Percentiles rank a stretch among this genome's conserved stretches.
Conservation (phyloP, 306 rosid species). For the Cucurbita maxima region DNA sequence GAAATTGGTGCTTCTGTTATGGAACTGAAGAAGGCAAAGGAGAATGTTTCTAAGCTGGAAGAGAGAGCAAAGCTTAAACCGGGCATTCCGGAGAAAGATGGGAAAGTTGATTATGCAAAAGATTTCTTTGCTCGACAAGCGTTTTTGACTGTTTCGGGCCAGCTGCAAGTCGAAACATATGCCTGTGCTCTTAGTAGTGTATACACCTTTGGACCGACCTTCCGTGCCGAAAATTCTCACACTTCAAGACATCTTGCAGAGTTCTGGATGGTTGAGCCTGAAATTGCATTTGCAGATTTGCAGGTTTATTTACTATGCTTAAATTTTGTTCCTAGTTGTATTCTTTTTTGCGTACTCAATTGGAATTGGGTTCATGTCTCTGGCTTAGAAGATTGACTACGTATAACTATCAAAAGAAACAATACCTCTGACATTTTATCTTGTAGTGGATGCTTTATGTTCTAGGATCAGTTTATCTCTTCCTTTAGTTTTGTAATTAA, state of each 20-base stretch:
- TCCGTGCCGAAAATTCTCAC: constrained; percentile 96
- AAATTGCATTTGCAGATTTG: constrained; percentile 88
- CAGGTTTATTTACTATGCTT: constrained; percentile 24
- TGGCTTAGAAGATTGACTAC: neutral
- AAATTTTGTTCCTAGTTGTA: neutral
- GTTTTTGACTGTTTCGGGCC: constrained; percentile 92
- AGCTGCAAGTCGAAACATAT: constrained; percentile 85
- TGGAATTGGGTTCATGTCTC: neutral
- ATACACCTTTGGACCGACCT: constrained; percentile 95
- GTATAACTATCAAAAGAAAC: neutral
- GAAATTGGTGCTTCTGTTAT: constrained; percentile 50
- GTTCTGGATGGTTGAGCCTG: constrained; percentile 99
- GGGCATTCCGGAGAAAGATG: constrained; percentile 74
- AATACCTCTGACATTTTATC: neutral
- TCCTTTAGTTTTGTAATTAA: neutral
- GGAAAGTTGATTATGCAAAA: constrained; percentile 62
- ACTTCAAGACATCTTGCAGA: constrained; percentile 95
- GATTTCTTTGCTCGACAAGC: constrained; percentile 99
- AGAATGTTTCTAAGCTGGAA: constrained; percentile 36
- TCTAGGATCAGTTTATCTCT: neutral
- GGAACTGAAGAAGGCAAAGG: constrained; percentile 64
- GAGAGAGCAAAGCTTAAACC: constrained; percentile 81
- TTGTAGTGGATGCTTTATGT: neutral
- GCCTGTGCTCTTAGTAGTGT: constrained; percentile 76
- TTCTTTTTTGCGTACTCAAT: neutral